Conservation (phyloP, 1,284 basidiomycete species). For the Kwoniella shivajii region DNA sequence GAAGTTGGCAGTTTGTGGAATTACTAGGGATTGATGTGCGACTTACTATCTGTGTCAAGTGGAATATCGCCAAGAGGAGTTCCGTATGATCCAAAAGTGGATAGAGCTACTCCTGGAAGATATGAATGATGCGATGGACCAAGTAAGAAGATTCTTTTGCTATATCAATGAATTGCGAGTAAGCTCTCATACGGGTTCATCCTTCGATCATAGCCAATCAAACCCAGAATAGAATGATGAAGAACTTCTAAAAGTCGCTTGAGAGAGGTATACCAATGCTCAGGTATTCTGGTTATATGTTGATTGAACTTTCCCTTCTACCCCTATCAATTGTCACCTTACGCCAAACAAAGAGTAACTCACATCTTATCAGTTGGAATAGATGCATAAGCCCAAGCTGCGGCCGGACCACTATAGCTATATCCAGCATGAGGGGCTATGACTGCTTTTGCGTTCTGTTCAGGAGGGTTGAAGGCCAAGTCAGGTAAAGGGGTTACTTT, state of each 20-base stretch:
- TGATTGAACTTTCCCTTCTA: not conserved
- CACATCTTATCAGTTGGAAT: conserved; percentile 82
- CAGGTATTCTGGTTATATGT: not conserved
- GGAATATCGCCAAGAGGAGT: conserved; percentile 85
- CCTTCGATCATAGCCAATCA: not conserved
- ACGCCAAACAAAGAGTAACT: conserved; percentile 33
- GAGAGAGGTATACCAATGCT: not conserved
- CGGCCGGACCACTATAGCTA: conserved; percentile 87
- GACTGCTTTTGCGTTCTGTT: conserved; percentile 80
- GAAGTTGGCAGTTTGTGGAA: too few species aligned
- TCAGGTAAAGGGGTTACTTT: conserved; percentile 61
- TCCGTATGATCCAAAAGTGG: conserved; percentile 70
- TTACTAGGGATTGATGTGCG: too few species aligned
- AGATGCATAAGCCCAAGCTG: conserved; percentile 92
- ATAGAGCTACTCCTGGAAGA: conserved; percentile 82
- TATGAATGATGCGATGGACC: conserved; percentile 95
- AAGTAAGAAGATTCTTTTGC: conserved; percentile 88
- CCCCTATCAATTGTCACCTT: not conserved
- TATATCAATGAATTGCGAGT: too few species aligned
- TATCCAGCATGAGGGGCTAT: conserved; percentile 99
- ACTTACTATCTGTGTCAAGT: conserved; percentile 75
- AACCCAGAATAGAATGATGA: too few species aligned
- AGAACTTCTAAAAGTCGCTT: too few species aligned
- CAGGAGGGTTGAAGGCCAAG: conserved; percentile 63
- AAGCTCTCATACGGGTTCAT: not conserved